Base-by-base conservation (phyloP, 352 stramenopile genomes). In the Pythium insidiosum region DNA sequence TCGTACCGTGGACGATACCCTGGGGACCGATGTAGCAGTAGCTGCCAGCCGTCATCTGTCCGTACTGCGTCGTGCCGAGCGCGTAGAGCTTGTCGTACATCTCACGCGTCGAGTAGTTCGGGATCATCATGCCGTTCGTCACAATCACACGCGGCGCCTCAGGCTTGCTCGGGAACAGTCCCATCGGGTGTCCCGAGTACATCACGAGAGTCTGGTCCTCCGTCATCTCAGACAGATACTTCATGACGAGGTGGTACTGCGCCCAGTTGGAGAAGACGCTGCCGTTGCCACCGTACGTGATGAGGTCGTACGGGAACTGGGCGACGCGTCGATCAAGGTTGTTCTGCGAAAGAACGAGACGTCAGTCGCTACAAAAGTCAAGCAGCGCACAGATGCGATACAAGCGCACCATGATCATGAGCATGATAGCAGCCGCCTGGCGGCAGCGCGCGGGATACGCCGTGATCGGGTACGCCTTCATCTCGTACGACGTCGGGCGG, bases 21-120 rank as follows among this genome's bases (percentile, higher is more conserved):
- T 95, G 84, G 4, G 84, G 84, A 9, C 84, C 84, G 40, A 95
- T 95, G 74, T 95, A 95, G 63, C 82, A 94, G 66, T 91, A 95
- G 59, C 69, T 88, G n/a, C 84, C 84, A 2, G 84, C 84, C 12
- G 84, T 95, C 84, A 94, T 95, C 56, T 95, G 84, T 15, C 84
- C 84, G 52, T 93, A 95, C 58, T 88, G 71, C 31, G 77, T 87
- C 44, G 86, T 85, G 48, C 82, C 84, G 60, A 88, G 73, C 30
- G 84, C 84, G 46, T 94, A 94, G 40, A 88, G 66, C 62, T 88
- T 88, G 60, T 94, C 80, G 64, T 92, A 93, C 60, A 86, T 82
- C 24, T 80, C 76, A 39, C 78, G 75, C 6, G 68, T 82, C 38
- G 71, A 89, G 64, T 94, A 94, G 70, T 94, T 94, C 24, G 84